Percentiles rank a stretch among this genome's conserved stretches.
Conservation (phyloP, 2,329 filamentous ascomycete genomes). For the Dryadomyces quercivorus region DNA sequence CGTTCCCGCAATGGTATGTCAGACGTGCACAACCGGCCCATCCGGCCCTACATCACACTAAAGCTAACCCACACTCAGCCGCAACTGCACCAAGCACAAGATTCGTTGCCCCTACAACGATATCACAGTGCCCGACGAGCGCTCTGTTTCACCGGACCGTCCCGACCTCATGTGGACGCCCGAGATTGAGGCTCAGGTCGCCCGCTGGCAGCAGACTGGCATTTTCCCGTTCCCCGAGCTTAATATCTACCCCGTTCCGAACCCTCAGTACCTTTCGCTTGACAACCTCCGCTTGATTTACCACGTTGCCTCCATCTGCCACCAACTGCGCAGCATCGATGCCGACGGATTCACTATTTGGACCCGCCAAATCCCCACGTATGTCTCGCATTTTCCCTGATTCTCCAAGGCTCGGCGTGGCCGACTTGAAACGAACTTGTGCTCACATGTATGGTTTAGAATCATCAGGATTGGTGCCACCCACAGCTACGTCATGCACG, state of each 20-base stretch:
- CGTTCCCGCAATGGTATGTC: conserved; percentile 86
- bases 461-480: conserved; percentile 73
- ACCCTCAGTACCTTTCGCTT: conserved; percentile 58
- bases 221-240: conserved; percentile 78
- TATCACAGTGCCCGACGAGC: conserved; percentile 54
- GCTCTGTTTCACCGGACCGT: conserved; percentile 48
- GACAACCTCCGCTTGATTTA: conserved; percentile 82
- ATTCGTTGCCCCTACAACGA: conserved; percentile 98
- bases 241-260: conserved; percentile 60
- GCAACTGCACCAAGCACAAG: conserved; percentile 98
- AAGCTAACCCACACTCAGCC: conserved; percentile 37
- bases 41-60: neutral
- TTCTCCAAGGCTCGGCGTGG: neutral
- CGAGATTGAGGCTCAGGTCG: conserved; percentile 69
- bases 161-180: conserved; percentile 73
- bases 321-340: conserved; percentile 65
- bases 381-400: conserved; percentile 24
- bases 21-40: neutral
- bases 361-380: conserved; percentile 89
- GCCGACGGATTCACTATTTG: conserved; percentile 81
- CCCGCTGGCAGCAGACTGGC: conserved; percentile 73
- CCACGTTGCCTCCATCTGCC: conserved; percentile 76
- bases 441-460: conserved; percentile 25
- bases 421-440: neutral
- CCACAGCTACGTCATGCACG: conserved; percentile 85